Percentiles rank a stretch among this genome's conserved stretches.
Evolutionary conservation across 257 asterid genomes (phyloP).

Genomic region (Eustoma russellianum): DNA sequence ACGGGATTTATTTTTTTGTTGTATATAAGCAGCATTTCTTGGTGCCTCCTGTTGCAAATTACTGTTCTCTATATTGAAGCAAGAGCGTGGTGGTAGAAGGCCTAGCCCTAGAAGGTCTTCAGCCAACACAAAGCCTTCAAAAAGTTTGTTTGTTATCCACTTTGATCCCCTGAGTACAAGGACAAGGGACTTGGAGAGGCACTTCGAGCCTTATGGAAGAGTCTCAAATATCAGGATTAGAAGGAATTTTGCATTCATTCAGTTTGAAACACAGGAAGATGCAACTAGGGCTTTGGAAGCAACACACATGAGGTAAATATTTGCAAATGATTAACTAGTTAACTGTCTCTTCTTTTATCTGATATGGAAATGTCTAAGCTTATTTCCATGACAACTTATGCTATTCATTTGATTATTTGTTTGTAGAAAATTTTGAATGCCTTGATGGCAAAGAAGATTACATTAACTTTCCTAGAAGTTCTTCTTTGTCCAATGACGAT

Average conservation of each 20-base stretch:
- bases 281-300: slow-evolving; percentile 78
- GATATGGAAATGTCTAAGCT: too few species aligned
- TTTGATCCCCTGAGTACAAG: slow-evolving; percentile 67
- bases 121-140: slow-evolving; percentile 43
- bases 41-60: neutral
- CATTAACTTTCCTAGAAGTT: too few species aligned
- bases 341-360: too few species aligned
- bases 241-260: slow-evolving; percentile 70
- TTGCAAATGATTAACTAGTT: too few species aligned
- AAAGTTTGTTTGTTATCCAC: slow-evolving; percentile 72
- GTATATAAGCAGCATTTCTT: too few species aligned
- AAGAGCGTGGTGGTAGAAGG: slow-evolving; percentile 52
- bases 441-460: too few species aligned
- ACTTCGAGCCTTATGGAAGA: slow-evolving; percentile 74
- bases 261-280: slow-evolving; percentile 60
- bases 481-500: too few species aligned
- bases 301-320: slow-evolving; percentile 52
- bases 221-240: slow-evolving; percentile 64
- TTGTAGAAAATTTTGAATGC: too few species aligned
- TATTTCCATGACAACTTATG: too few species aligned
- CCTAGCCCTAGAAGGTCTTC: slow-evolving; percentile 48
- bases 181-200: slow-evolving; percentile 66
- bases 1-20: neutral
- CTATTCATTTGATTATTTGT: too few species aligned
- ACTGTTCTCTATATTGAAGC: slow-evolving; percentile 29